Conservation (phyloP, 371 early-diverging fungal species). For the Lichtheimia hyalospora region DNA sequence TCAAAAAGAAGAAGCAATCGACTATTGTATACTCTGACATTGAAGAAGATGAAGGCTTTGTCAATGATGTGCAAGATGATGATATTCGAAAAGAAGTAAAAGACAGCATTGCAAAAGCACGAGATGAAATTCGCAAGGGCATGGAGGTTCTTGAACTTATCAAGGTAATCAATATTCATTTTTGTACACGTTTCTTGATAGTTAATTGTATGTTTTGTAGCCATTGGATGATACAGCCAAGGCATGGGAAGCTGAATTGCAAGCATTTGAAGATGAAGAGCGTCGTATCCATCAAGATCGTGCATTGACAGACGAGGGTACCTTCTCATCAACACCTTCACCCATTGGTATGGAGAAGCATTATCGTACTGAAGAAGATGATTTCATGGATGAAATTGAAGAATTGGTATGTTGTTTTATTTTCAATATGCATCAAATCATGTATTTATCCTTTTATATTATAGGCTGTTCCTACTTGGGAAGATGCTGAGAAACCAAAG, state of each 20-base stretch:
- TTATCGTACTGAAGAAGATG: constrained; percentile 12
- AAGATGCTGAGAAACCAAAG: constrained; percentile 33
- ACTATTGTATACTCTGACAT: neutral
- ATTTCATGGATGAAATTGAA: constrained; percentile 37
- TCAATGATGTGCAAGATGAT: constrained; percentile 28
- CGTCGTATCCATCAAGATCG: constrained; percentile 22
- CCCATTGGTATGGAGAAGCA: constrained; percentile 21
- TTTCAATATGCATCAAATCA: neutral
- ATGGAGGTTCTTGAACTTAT: constrained; percentile 51
- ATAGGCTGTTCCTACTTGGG: constrained; percentile 40
- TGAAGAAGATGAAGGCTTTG: constrained; percentile 29
- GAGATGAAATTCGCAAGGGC: constrained; percentile 59
- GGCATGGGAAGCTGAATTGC: constrained; percentile 43
- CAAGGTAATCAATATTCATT: constrained; percentile 12
- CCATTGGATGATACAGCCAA: constrained; percentile 40
- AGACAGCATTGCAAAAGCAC: constrained; percentile 60
- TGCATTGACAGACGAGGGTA: constrained; percentile 33
- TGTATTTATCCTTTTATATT: neutral
- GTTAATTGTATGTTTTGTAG: neutral
- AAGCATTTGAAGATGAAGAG: constrained; percentile 38
- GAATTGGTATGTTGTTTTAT: constrained; percentile 15
- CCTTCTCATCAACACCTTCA: constrained; percentile 31
- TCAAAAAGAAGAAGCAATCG: neutral
- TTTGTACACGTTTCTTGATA: neutral
- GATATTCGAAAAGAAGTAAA: constrained; percentile 37